Conservation (phyloP, 2,329 filamentous ascomycete species). For the Cercospora janseana region DNA sequence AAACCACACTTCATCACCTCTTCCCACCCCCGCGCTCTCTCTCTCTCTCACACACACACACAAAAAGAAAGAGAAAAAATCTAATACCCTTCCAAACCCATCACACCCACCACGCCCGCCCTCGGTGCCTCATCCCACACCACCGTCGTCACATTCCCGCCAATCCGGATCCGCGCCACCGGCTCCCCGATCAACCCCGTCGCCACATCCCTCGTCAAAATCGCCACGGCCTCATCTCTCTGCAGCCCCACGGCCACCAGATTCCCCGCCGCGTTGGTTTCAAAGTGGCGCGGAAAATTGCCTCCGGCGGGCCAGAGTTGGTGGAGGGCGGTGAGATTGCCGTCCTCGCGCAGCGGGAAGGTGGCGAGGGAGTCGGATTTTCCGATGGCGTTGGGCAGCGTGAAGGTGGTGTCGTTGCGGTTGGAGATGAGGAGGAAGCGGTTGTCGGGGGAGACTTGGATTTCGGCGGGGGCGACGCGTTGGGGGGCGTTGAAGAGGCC, state of each 20-base stretch:
- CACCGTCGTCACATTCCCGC: constrained; percentile 39
- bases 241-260: constrained; percentile 67
- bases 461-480: constrained; percentile 55
- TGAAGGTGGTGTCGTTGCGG: constrained; percentile 60
- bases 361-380: constrained; percentile 61
- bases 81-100: neutral
- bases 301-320: constrained; percentile 65
- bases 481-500: constrained; percentile 46
- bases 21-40: no score
- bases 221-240: constrained; percentile 57
- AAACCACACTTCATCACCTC: no score
- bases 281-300: constrained; percentile 64
- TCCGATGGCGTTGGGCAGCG: constrained; percentile 45
- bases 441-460: constrained; percentile 51
- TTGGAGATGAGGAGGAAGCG: constrained; percentile 67
- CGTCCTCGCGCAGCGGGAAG: constrained; percentile 59
- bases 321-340: constrained; percentile 52
- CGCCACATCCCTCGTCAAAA: constrained; percentile 59
- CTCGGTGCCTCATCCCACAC: constrained; percentile 33
- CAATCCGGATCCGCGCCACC: constrained; percentile 36
- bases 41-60: no score
- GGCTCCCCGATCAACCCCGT: constrained; percentile 59
- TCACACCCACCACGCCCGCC: constrained; percentile 14
- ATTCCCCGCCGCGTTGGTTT: constrained; percentile 62
- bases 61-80: neutral